These are phyloP conservation scores for Podaxis carcinomalis DNA, from an alignment of 768 basidiomycete genomes.

Conservation along the genomic window DNA sequence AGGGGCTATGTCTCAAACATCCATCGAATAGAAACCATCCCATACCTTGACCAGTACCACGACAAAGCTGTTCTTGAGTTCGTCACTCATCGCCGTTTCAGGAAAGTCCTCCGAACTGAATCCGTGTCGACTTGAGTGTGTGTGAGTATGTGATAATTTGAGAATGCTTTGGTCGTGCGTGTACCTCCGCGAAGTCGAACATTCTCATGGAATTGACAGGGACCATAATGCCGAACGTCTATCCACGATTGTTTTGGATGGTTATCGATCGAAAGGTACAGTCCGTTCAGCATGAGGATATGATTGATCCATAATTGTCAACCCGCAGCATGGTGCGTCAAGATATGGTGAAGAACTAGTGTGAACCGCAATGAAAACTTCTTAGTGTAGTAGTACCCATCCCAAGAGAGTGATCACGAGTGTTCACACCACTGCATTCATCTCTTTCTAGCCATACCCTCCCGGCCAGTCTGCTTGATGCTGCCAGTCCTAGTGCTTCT, in stretches of 20 bases:
- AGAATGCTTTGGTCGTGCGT: background rate
- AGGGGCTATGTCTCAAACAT: background rate
- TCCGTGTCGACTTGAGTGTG: background rate
- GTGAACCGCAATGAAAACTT: background rate
- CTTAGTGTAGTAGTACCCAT: background rate
- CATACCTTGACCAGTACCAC: background rate
- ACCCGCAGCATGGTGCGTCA: background rate
- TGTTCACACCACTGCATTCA: background rate
- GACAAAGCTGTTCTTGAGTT: background rate
- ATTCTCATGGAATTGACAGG: background rate
- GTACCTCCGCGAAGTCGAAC: background rate
- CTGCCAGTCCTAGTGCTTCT: background rate
- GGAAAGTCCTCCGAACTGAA: background rate
- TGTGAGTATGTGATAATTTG: background rate
- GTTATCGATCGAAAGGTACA: background rate
- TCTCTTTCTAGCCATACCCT: background rate
- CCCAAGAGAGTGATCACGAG: background rate
- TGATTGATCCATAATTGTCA: background rate
- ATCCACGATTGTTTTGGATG: background rate
- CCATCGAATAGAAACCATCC: background rate
- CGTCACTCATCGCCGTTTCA: too few species aligned
- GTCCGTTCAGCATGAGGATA: background rate
- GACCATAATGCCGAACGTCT: background rate
- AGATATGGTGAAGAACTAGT: background rate
- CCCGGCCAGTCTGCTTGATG: background rate